Evolutionary conservation across 352 stramenopile species (phyloP), one percentile per base, ranked within the genome.

Genomic region (Globisporangium parvum): DNA sequence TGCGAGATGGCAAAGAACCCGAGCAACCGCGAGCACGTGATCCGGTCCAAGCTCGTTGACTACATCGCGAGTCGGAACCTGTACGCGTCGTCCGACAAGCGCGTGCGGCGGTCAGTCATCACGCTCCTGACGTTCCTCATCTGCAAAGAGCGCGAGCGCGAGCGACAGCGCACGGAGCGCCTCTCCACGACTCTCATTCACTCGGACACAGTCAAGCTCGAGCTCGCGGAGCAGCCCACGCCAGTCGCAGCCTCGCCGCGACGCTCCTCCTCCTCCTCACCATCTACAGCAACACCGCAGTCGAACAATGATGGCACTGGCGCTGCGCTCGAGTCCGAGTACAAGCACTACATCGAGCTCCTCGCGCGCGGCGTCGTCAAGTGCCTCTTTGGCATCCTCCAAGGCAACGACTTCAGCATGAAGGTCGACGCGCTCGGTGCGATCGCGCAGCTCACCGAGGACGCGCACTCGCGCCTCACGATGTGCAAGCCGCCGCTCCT

Each of bases 301-400:
- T 31, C 26, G 26, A 31, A 6, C 26, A 2, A 31, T 6, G n/a
- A 1, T 14, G 3, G 17, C 6, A 18, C 24, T 5, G 12, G 47
- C 39, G 8, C 51, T 23, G 39, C 37, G 9, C 53, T 53, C 0
- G 73, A 80, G 49, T 53, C 65, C 35, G 71, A 88, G 42, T 85
- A 85, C 51, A 75, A 80, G 58, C 76, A 85, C 53, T 87, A 89
- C 58, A 82, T 89, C 42, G 78, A 91, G 35, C 60, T 91, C 1
- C 60, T 89, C 6, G 78, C 80, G 0, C 71, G 79, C n/a, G 80
- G 80, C 11, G 69, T 88, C 28, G 77, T 89, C 48, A 82, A 87
- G 46, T 88, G 77, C 18, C 66, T 88, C 47, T 88, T 88, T 62
- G 78, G 75, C 3, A 85, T 88, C 46, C 62, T 91, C 6, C 51